Evolutionary conservation across 306 rosid species (phyloP), one percentile per base, ranked within the genome.

Genomic region (Lablab purpureus): DNA sequence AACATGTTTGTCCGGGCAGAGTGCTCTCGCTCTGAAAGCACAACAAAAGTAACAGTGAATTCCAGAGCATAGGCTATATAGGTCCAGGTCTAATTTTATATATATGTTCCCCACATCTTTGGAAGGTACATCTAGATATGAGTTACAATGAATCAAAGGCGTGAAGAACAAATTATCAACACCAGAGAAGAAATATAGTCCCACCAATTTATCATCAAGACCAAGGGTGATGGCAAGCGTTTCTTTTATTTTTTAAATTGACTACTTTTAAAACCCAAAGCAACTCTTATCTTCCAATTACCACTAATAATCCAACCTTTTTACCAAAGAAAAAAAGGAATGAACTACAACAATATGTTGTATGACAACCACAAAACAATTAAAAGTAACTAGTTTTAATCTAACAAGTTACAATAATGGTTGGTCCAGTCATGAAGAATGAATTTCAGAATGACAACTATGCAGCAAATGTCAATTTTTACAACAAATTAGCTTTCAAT

Each of bases 11-110:
- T 64, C 78, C 78, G 85, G 60, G 67, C 36, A 78, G 87, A 81
- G 62, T 34, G 82, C 71, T 85, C 89, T 74, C 81, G 83, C 81
- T 88, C 97, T 91, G 88, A 43, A 62, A 76, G 51, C 22, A 87
- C 73, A 80, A 71, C 36, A 84, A 45, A 77, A 76, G 81, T n/a
- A 68, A 70, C 56, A 63, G 82, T 91, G 68, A 88, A 80, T 73
- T 80, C 78, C 78, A 81, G 67, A 60, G 65, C 72, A 81, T 10
- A 58, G 21, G 27, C 58, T 37, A 70, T 51, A 56, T 36, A 56
- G 8, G 58, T 34, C 40, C 66, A 46, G 56, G 49, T 36, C 59
- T 43, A 58, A 60, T 68, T 60, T 68, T 46, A 52, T 74, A 75
- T 67, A 55, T 67, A 55, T 58, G 54, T 40, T 28, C 21, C n/a